These are phyloP conservation scores for Phycomyces blakesleeanus DNA, from an alignment of 192 early-diverging fungal genomes.

Conservation along the genomic window DNA sequence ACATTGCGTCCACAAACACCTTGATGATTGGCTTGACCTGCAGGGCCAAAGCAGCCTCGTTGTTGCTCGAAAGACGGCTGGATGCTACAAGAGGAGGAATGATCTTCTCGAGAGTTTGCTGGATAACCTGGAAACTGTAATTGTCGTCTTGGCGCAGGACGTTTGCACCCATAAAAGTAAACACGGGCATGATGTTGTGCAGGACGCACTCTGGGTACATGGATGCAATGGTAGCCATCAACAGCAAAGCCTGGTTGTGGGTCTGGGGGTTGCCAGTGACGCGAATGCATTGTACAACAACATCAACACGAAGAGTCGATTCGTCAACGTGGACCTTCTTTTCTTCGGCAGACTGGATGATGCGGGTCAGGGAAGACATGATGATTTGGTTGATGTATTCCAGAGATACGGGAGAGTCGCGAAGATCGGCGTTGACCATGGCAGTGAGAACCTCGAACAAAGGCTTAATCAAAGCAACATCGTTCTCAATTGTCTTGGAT, in stretches of 20 bases:
- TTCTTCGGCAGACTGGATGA: constrained; percentile 43
- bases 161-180: constrained; percentile 97
- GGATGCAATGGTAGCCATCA: constrained; percentile 83
- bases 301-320: constrained; percentile 73
- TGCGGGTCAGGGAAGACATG: constrained; percentile 60
- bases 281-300: constrained; percentile 85
- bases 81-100: constrained; percentile 73
- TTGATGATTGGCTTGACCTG: constrained; percentile 75
- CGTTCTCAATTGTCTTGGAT: constrained; percentile 51
- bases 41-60: constrained; percentile 32
- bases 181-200: constrained; percentile 92
- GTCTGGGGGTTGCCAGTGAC: constrained; percentile 92
- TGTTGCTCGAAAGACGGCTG: constrained; percentile 32
- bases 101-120: constrained; percentile 82
- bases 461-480: constrained; percentile 53
- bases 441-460: constrained; percentile 70
- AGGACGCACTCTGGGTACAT: constrained; percentile 82
- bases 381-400: constrained; percentile 89
- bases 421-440: constrained; percentile 52
- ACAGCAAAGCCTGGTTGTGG: constrained; percentile 80
- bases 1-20: constrained; percentile 88
- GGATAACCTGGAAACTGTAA: constrained; percentile 94
- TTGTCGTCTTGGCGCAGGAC: constrained; percentile 94
- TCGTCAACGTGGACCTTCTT: constrained; percentile 50
- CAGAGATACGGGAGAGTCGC: constrained; percentile 51